Evolutionary conservation across 2,329 filamentous ascomycete genomes (phyloP).

Genomic region (Monosporascus sp.): DNA sequence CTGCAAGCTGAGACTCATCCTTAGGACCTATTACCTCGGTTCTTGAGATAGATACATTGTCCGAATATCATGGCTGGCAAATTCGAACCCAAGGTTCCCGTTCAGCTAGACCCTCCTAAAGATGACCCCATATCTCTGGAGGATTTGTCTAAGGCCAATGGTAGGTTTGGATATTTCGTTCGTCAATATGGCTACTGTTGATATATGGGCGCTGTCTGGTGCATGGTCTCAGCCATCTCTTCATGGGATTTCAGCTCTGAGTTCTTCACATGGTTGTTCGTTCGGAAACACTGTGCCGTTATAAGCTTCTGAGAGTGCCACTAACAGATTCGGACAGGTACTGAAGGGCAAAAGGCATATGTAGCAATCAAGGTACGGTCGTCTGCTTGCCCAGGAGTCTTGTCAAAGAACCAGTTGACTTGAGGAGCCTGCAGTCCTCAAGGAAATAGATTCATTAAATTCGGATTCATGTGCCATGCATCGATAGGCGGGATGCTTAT

Average conservation of each 20-base stretch:
- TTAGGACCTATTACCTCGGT: not conserved
- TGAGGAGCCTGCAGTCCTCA: slow-evolving; percentile 23
- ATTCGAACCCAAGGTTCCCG: slow-evolving; percentile 74
- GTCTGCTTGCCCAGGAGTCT: not conserved
- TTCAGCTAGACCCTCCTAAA: slow-evolving; percentile 77
- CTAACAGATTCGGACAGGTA: slow-evolving; percentile 42
- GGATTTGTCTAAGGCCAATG: slow-evolving; percentile 74
- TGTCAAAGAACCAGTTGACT: not conserved
- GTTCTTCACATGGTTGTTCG: too few relatives aligned
- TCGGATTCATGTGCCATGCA: slow-evolving; percentile 24
- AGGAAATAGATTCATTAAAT: slow-evolving; percentile 35
- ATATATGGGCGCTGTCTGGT: not conserved
- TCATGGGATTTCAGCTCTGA: too few relatives aligned
- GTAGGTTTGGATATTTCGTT: slow-evolving; percentile 44
- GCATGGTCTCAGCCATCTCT: not conserved
- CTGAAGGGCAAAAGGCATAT: slow-evolving; percentile 58
- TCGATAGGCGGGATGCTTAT: slow-evolving; percentile 42
- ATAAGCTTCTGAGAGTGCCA: not conserved
- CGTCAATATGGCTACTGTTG: not conserved
- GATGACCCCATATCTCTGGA: slow-evolving; percentile 78
- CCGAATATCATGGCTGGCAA: slow-evolving; percentile 47
- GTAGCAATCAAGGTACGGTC: slow-evolving; percentile 61
- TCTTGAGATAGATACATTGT: not conserved
- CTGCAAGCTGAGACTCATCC: not conserved
- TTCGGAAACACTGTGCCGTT: not conserved